Evolutionary conservation across 2,329 filamentous ascomycete genomes (phyloP), one percentile per base, ranked within the genome.

Genomic region (Emmonsiellopsis sp.): DNA sequence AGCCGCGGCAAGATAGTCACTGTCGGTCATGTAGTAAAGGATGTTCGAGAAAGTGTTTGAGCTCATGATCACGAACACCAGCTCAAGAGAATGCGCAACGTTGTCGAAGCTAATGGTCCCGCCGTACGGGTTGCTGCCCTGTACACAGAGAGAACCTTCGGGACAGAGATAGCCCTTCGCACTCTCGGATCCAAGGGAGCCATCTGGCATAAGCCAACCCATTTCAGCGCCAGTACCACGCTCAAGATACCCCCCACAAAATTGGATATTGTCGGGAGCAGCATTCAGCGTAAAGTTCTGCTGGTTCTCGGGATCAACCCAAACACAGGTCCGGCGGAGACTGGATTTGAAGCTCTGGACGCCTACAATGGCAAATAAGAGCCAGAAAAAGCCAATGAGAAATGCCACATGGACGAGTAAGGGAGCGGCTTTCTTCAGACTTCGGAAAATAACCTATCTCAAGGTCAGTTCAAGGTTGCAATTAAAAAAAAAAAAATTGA

Each of bases 41-140:
- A 97, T 74, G 69, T 97, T 89, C 1, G 89, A 87, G 70, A 94
- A 98, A 0, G 93, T 98, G 67, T 98, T 98, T 48, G 90, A 92
- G 63, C 89, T 95, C 89, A 98, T 98, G 65, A 98, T 86, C 50
- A 98, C 89, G 65, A 98, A 98, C 2, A 98, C 91, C 54, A 97
- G 76, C 71, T 98, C 90, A 51, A 97, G 73, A 0, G 91, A 96
- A 59, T 97, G 85, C 32, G 89, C 73, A 41, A 98, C 94, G 66
- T 97, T 92, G 74, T 98, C 93, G 65, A 97, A 98, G 67, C 86
- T 94, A 62, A 96, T 80, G 0, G 93, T 98, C 50, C 82, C 83
- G 62, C 88, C 89, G 68, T 82, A 89, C 0, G 93, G 93, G 63
- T 87, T 95, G 2, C 73, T 65, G 55, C 85, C 82, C 70, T 95